Base-by-base conservation (phyloP, 768 basidiomycete genomes). In the Boletus insuetus region DNA sequence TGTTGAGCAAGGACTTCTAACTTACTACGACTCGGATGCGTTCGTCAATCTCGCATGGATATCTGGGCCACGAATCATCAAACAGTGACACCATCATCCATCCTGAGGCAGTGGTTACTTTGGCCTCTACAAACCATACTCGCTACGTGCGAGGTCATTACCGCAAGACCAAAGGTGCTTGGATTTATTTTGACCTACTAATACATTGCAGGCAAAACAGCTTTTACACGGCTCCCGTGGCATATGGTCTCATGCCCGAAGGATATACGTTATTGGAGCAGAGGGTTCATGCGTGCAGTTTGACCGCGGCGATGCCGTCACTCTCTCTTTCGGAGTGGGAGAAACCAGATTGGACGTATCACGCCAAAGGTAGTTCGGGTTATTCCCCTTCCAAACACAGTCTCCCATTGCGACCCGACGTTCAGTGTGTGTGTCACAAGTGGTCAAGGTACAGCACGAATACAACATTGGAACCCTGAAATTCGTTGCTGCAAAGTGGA, bases 281-380 rank as follows among this genome's bases (percentile, higher is more conserved):
- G 55, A 78, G 82, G 24, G 24, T 99, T 99, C 67, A 89, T 90
- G 83, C 70, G 65, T 24, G 85, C 85, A 5, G 84, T 84, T 4
- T 68, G 68, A 75, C 4, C 34, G 9, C 31, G 34, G 55, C 46
- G 64, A 73, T 34, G 82, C 84, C 0, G 79, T 99, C 22, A 77
- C 84, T 52, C 75, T 99, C 22, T 24, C 24, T 24, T 57, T 80
- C 76, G 54, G 96, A 99, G 70, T 99, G 97, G 97, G 81, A 85
- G 65, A 82, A 81, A 59, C 74, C 78, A 22, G 92, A 87, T 4
- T 99, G 97, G 97, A 98, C 97, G 2, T 99, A 99, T 73, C 97
- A 99, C 66, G 91, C 96, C 24, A 99, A 99, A 80, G 97, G 95
- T 96, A 58, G 10, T 19, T 24, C 29, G 12, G 8, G 2, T 48